A percentile compares a stretch with the other conserved stretches of the same genome.
These are phyloP conservation scores for Diaporthe ampelina DNA, from an alignment of 2,329 filamentous ascomycete species.

Conservation along the genomic window DNA sequence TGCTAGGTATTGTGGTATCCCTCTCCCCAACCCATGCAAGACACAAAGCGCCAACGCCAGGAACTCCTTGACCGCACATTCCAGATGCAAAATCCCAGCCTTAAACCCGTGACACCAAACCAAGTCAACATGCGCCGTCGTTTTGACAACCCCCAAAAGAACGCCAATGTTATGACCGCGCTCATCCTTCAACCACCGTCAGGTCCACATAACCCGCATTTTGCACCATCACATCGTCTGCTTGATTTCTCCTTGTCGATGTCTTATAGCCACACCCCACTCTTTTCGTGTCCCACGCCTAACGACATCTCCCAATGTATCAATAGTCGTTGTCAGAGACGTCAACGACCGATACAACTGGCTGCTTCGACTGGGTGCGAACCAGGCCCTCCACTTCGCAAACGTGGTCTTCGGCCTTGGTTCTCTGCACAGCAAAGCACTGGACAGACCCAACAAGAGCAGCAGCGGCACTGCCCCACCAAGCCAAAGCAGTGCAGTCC, in stretches of 20 bases:
- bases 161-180: not conserved
- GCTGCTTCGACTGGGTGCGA: constrained; percentile 33
- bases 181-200: not conserved
- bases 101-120: constrained; percentile 11
- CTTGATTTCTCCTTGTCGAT: not conserved
- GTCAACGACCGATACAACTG: constrained; percentile 24
- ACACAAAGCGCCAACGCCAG: constrained; percentile 34
- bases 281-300: not conserved
- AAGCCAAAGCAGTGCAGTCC: constrained; percentile 72
- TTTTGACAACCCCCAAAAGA: not conserved
- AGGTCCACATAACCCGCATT: not conserved
- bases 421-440: constrained; percentile 67
- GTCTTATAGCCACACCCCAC: not conserved
- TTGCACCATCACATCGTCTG: too few relatives aligned
- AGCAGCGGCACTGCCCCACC: constrained; percentile 72
- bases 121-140: not conserved
- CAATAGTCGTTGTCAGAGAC: constrained; percentile 31
- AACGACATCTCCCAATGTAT: not conserved
- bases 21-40: constrained; percentile 12
- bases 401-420: constrained; percentile 39
- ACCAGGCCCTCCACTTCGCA: constrained; percentile 37
- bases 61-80: constrained; percentile 1
- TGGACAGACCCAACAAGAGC: constrained; percentile 71
- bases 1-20: constrained; percentile 35
- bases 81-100: not conserved